A percentile compares a stretch with the other conserved stretches of the same genome.
Conservation (phyloP, 2,329 filamentous ascomycete genomes). For the Alternaria brassicae region DNA sequence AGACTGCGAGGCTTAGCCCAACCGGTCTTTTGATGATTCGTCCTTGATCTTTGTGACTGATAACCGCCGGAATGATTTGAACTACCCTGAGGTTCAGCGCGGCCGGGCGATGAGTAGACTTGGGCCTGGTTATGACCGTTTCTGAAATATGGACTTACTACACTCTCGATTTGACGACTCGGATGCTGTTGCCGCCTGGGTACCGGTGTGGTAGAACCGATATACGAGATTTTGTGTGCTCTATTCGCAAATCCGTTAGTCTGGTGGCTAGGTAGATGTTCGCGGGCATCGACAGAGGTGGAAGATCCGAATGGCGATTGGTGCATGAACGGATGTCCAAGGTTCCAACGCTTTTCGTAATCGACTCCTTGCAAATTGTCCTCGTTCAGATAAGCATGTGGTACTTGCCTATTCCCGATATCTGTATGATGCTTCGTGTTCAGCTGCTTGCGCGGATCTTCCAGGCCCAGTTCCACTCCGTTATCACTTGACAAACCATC, state of each 20-base stretch:
- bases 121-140: slow-evolving; percentile 26
- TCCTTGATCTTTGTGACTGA: slow-evolving; percentile 32
- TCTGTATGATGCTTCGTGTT: neutral
- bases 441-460: slow-evolving; percentile 32
- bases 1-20: slow-evolving; percentile 38
- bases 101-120: slow-evolving; percentile 15
- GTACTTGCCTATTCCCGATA: slow-evolving; percentile 2
- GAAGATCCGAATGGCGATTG: slow-evolving; percentile 22
- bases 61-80: slow-evolving; percentile 36
- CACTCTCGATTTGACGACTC: slow-evolving; percentile 32
- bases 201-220: slow-evolving; percentile 20
- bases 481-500: slow-evolving; percentile 35
- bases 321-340: slow-evolving; percentile 28
- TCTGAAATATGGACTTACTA: slow-evolving; percentile 53
- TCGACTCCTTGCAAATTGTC: neutral
- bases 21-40: slow-evolving; percentile 5
- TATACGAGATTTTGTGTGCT: slow-evolving; percentile 2
- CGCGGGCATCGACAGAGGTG: slow-evolving; percentile 1
- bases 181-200: slow-evolving; percentile 21
- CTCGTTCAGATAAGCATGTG: neutral
- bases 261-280: slow-evolving; percentile 10
- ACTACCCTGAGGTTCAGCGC: slow-evolving; percentile 40
- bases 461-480: slow-evolving; percentile 34
- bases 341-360: slow-evolving; percentile 16
- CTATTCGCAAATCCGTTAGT: slow-evolving; percentile 12